Evolutionary conservation across 768 basidiomycete genomes (phyloP).

Genomic region (Amanita pseudoporphyria): DNA sequence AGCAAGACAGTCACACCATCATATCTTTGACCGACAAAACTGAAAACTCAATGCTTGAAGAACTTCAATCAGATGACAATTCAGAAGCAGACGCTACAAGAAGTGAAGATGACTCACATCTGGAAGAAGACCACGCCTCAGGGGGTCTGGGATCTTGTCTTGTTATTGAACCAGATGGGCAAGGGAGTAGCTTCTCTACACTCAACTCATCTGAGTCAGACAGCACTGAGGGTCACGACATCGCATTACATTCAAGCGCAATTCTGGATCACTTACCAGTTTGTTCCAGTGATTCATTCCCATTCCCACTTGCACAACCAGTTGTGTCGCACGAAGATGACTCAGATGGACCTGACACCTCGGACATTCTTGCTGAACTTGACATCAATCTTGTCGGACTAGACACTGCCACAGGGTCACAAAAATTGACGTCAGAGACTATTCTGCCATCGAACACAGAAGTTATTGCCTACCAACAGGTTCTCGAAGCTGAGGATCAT

Average conservation of each 20-base stretch:
- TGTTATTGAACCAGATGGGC: neutral
- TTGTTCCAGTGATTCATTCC: neutral
- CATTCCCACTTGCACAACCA: neutral
- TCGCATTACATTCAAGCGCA: neutral
- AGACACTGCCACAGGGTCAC: neutral
- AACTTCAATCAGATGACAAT: conserved; percentile 1
- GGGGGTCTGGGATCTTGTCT: neutral
- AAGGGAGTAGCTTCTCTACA: neutral
- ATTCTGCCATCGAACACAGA: neutral
- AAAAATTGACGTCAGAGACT: neutral
- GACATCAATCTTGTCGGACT: neutral
- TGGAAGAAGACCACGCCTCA: neutral
- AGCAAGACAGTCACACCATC: neutral
- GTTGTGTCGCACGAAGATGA: neutral
- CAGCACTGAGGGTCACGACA: neutral
- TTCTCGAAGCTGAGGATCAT: conserved; percentile 1
- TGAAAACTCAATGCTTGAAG: conserved; percentile 1
- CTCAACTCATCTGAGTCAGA: neutral
- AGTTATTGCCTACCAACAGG: conserved; percentile 1
- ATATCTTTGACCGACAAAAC: neutral
- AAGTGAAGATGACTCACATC: neutral
- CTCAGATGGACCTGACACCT: neutral
- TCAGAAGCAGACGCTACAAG: neutral
- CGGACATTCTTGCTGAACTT: neutral
- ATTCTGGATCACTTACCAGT: neutral